phyloP scores from a whole-genome alignment of 1,284 basidiomycete species.

The Cystobasidium pallidum region DNA sequence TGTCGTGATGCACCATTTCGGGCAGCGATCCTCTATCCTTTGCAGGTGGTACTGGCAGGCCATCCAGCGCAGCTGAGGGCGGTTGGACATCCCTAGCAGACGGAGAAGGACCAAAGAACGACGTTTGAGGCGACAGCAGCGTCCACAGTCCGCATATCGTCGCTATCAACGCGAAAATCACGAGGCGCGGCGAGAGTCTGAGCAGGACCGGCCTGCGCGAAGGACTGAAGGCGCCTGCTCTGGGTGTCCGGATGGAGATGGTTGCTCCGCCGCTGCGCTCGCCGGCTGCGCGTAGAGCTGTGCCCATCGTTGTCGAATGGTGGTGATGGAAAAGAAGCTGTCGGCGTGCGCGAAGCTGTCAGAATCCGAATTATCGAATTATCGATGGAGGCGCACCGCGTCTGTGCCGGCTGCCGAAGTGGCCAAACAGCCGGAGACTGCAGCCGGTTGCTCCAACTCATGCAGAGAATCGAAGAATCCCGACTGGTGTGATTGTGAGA shows the following conservation, averaged over 20 bases:
- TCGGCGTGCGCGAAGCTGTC: slow-evolving; percentile 11
- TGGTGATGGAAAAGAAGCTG: not conserved
- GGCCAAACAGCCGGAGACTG: not conserved
- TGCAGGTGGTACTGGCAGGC: not conserved
- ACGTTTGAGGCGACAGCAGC: slow-evolving; percentile 11
- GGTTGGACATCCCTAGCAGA: not conserved
- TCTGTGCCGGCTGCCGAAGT: not conserved
- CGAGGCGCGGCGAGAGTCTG: slow-evolving; percentile 17
- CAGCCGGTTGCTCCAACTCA: not conserved
- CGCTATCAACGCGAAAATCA: slow-evolving; percentile 14
- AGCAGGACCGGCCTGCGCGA: slow-evolving; percentile 24
- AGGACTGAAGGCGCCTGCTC: slow-evolving; percentile 21
- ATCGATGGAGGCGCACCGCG: no score
- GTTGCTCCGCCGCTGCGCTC: not conserved
- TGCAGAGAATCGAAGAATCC: not conserved
- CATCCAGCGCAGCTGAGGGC: not conserved
- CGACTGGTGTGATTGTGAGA: no score
- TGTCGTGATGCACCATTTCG: slow-evolving; percentile 22
- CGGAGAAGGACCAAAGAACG: not conserved
- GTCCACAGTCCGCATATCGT: slow-evolving; percentile 21
- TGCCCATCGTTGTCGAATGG: slow-evolving; percentile 2
- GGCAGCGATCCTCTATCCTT: slow-evolving; percentile 5
- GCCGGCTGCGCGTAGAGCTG: slow-evolving; percentile 8
- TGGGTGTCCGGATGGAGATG: not conserved
- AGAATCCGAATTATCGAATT: not conserved